Conservation (phyloP, 1,284 basidiomycete species). For the Cutaneotrichosporon cutaneum region DNA sequence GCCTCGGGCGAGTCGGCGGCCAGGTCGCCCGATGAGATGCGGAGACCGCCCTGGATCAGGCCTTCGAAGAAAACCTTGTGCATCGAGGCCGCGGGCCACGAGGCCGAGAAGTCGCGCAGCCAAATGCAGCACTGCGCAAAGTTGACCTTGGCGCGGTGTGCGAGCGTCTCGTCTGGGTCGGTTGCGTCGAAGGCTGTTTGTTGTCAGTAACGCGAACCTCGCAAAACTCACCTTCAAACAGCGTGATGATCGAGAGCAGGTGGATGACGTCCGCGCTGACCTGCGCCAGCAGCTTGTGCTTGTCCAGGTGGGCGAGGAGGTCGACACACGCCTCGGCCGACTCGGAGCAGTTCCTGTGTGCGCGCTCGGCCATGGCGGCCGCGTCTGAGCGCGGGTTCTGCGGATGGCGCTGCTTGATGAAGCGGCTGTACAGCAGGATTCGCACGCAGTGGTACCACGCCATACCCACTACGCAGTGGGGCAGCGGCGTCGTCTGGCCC, state of each 20-base stretch:
- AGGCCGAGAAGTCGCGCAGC: conserved; percentile 42
- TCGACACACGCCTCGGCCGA: conserved; percentile 40
- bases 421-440: conserved; percentile 45
- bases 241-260: conserved; percentile 42
- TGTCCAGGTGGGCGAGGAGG: conserved; percentile 39
- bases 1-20: conserved; percentile 10
- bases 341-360: conserved; percentile 39
- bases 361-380: conserved; percentile 20
- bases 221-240: conserved; percentile 39
- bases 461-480: conserved; percentile 43
- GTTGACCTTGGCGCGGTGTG: conserved; percentile 39
- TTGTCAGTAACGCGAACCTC: neutral
- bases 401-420: conserved; percentile 29
- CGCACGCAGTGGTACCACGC: conserved; percentile 45
- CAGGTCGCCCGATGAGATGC: conserved; percentile 22
- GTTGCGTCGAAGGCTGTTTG: conserved; percentile 34
- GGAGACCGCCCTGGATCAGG: conserved; percentile 43
- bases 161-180: conserved; percentile 25
- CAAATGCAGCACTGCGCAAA: conserved; percentile 49
- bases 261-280: conserved; percentile 48
- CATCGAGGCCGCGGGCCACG: conserved; percentile 46
- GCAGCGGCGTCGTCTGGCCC: conserved; percentile 31
- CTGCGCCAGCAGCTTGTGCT: conserved; percentile 36
- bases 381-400: conserved; percentile 6
- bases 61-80: conserved; percentile 50